Base-by-base conservation (phyloP, 2,329 filamentous ascomycete genomes). In the Epichloe bromicola region DNA sequence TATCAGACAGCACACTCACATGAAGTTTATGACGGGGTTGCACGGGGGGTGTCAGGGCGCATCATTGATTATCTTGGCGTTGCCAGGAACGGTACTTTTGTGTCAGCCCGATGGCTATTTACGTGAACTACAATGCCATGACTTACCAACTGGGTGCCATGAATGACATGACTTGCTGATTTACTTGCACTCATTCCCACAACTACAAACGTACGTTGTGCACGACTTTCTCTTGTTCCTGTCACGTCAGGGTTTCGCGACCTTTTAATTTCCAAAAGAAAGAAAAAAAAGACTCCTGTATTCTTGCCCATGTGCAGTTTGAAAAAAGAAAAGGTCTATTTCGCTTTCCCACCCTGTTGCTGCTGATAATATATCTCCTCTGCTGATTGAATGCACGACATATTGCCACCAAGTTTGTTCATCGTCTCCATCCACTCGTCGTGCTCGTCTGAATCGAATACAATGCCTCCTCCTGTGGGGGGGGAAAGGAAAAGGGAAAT, bases 341-440 rank as follows among this genome's bases (percentile, higher is more conserved):
- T 37, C 3, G 47, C 6, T 17, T 40, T 38, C 10, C 12, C 36
- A 23, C 36, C 19, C 49, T 65, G 62, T 51, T 67, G 64, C 53
- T 67, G 60, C 40, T 67, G 59, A 47, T 69, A 58, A 57, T 78
- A 78, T n/a, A 77, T 63, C 65, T 84, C 76, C 71, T 96, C 91
- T 2, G 90, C 91, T 48, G 83, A 80, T 53, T 82, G 84, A 65
- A 97, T 90, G 68, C 88, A 93, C 58, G 85, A 79, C 74, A 94
- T 88, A 66, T 95, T 95, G 43, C 88, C 87, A 26, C 86, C 83
- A 46, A 95, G 74, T 76, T 98, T 98, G 74, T 98, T 97, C 72
- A 93, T 83, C 49, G 82, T 88, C 57, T 94, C 96, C 78, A 97
- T 88, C 68, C 91, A 80, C 75, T 90, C 96, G 68, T 97, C 93